Conservation (phyloP, 495 filamentous ascomycete genomes). For the Penicillium samsonianum region DNA sequence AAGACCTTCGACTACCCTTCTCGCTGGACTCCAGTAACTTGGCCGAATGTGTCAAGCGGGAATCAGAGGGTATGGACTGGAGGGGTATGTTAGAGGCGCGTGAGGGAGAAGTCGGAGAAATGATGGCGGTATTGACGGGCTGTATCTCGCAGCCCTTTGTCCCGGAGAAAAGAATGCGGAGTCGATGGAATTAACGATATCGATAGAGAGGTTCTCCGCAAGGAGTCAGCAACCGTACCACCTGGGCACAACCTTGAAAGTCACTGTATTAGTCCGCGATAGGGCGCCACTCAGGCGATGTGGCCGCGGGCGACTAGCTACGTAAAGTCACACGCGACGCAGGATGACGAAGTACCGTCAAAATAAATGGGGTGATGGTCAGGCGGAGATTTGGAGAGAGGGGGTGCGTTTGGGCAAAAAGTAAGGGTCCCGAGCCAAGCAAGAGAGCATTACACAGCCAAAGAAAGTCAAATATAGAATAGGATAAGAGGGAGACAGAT, state of each 20-base stretch:
- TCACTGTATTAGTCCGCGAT: constrained; percentile 7
- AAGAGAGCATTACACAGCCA: constrained; percentile 2
- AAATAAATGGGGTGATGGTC: constrained; percentile 25
- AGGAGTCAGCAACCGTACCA: constrained; percentile 10
- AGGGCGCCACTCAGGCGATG: constrained; percentile 12
- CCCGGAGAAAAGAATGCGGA: constrained; percentile 10
- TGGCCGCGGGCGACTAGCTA: constrained; percentile 1
- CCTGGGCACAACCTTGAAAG: not conserved
- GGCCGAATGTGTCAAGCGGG: constrained; percentile 34
- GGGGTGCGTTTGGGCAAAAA: constrained; percentile 10
- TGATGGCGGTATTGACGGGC: constrained; percentile 57
- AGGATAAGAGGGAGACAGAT: not conserved
- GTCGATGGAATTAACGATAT: constrained; percentile 11
- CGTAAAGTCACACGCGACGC: constrained; percentile 26
- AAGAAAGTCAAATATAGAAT: not conserved
- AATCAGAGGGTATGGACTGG: constrained; percentile 50
- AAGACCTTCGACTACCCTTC: constrained; percentile 52
- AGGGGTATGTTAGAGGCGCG: constrained; percentile 57
- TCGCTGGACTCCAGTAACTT: constrained; percentile 47
- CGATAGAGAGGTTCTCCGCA: constrained; percentile 12
- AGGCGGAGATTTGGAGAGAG: constrained; percentile 21
- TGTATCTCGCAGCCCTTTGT: constrained; percentile 45
- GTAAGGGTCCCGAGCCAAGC: constrained; percentile 1
- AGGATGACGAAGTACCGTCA: constrained; percentile 31
- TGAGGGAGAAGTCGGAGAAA: constrained; percentile 54